Base-by-base conservation (phyloP, 140 eudicot genomes). In the Cichorium intybus region DNA sequence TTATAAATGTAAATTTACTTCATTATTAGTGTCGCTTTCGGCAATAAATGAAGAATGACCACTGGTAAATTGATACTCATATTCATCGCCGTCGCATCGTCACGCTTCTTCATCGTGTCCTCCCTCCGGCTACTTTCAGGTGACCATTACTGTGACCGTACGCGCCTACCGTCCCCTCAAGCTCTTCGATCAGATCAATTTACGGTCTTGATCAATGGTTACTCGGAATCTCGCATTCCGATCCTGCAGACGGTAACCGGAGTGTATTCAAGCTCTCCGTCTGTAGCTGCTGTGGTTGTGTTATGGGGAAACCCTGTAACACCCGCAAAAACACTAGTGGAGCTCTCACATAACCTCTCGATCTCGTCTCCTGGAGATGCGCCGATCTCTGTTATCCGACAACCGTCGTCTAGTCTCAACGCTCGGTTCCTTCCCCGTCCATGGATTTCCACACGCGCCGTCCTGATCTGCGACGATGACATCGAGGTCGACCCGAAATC, bases 231-330 rank as follows among this genome's bases (percentile, higher is more conserved):
- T 5, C 95, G 98, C 37, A 83, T 92, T 47, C 84, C 92, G 20
- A 84, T 81, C 59, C 80, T 92, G 50, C 80, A 47, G 24, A 77
- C 85, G 2, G 75, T 92, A 69, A 70, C 89, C 66, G 77, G 82
- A 39, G 39, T 81, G 7, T 92, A 92, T 71, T 73, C 96, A 27
- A 57, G 80, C 56, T 75, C 89, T 9, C 80, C 87, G 15, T 50
- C 77, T 0, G 81, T 88, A 26, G 68, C 89, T 55, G 51, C 84
- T 61, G 84, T 91, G 51, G 57, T 81, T 18, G 41, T 92, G 22
- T 72, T 87, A 46, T 92, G 98, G 98, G 84, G 89, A 75, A 88
- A 92, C 81, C 95, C 95, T 16, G 58, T 56, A 11, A 92, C 98
- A 21, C 46, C 82, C 3, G 33, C 45, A 0, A 10, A 55, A 62